Base-by-base conservation (phyloP, 108 stramenopile genomes). In the Stephanodiscus triporus region DNA sequence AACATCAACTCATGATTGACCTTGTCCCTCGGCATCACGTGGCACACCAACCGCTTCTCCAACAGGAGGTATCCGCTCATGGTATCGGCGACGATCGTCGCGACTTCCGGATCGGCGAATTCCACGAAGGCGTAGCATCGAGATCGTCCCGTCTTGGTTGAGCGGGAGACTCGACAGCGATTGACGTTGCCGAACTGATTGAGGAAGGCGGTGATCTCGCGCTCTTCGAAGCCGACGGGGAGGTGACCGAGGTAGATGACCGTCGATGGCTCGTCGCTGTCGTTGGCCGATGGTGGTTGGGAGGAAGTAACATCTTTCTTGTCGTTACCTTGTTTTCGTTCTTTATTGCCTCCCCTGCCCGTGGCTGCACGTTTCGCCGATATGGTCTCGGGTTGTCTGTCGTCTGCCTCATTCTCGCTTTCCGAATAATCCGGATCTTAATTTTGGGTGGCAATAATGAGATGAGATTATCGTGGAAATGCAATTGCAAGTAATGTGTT, bases 221-320 rank as follows among this genome's bases (percentile, higher is more conserved):
- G 79, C 78, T 99, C 99, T 77, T 97, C 95, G 48, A 98, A 98
- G 3, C 95, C 94, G 56, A 75, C 75, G 19, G 98, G 97, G 60
- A 99, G 77, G 78, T 98, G 99, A 0, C 98, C 98, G 36, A 99
- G 75, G 81, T 99, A 99, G 13, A 99, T 75, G 30, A 99, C 97
- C 9, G 73, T 79, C 0, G 88, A 76, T 20, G 76, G 65, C 37
- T 77, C 49, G 6, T 72, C 37, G 17, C 50, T 50, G n/a, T 80
- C 55, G 53, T 47, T 65, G 40, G 30, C 36, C 22, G 36, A 26
- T 40, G 16, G 29, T 9, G 4, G 43, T 45, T 45, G 43, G 43
- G 43, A 30, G 14, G 64, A 26, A 10, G 73, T 38, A 45, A 6
- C 66, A 50, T 66, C 48, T 62, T 82, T 68, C 72, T 68, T 69